phyloP scores from a whole-genome alignment of 2,329 filamentous ascomycete species.

The Colletotrichum camelliae region DNA sequence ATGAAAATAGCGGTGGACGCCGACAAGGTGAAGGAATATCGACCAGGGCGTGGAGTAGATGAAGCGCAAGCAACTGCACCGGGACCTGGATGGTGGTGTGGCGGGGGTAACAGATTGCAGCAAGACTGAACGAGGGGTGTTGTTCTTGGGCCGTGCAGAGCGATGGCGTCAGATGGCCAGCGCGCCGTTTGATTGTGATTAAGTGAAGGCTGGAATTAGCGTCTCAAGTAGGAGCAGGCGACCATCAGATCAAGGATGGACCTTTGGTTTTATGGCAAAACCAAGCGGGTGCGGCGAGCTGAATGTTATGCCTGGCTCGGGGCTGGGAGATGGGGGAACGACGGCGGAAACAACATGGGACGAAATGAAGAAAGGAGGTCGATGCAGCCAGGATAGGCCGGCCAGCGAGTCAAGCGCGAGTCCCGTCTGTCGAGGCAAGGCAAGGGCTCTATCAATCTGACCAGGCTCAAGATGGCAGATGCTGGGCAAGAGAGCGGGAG shows the following conservation, averaged over 20 bases:
- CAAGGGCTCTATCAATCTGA: background rate
- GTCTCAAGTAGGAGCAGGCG: conserved; percentile 13
- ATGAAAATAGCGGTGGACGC: background rate
- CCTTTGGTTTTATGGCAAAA: conserved; percentile 5
- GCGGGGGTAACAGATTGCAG: background rate
- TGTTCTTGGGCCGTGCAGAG: conserved; percentile 6
- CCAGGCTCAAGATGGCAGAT: background rate
- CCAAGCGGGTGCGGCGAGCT: background rate
- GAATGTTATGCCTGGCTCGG: background rate
- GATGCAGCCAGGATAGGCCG: background rate
- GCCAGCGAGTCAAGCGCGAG: conserved; percentile 6
- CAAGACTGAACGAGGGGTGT: background rate
- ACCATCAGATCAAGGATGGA: conserved; percentile 14
- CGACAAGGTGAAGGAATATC: background rate
- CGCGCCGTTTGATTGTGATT: conserved; percentile 1
- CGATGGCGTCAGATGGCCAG: conserved; percentile 14
- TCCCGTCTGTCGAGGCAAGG: background rate
- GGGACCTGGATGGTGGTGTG: background rate
- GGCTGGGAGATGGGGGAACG: background rate
- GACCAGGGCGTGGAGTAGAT: background rate
- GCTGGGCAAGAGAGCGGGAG: no score
- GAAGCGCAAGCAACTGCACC: background rate
- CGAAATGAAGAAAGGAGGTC: background rate
- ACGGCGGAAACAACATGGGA: background rate
- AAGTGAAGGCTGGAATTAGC: conserved; percentile 3